Conservation (phyloP, 139 green algal genomes). For the Picochlorum sp. region DNA sequence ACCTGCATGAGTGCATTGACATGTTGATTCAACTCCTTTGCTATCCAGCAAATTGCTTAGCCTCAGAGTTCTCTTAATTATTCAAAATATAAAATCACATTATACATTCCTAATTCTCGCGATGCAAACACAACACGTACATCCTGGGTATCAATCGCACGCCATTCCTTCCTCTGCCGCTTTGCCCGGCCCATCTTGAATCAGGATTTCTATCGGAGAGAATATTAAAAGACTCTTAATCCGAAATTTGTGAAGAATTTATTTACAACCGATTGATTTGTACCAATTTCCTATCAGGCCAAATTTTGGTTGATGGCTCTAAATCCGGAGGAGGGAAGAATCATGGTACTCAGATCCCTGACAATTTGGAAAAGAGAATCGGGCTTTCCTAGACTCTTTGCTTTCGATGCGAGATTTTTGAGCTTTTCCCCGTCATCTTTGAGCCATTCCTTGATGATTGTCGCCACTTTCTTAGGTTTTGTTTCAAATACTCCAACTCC, state of each 20-base stretch:
- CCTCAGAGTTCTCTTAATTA: no score
- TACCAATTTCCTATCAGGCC: not conserved
- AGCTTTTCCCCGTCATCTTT: slow-evolving; percentile 22
- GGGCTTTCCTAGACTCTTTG: slow-evolving; percentile 44
- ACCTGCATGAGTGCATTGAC: slow-evolving; percentile 47
- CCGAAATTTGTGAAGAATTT: no score
- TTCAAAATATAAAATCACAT: not conserved
- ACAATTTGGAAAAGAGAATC: slow-evolving; percentile 58
- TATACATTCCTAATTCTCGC: not conserved
- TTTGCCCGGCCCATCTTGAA: slow-evolving; percentile 11
- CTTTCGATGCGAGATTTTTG: slow-evolving; percentile 32
- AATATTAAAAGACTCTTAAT: no score
- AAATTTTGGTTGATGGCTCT: not conserved
- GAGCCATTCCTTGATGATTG: slow-evolving; percentile 50
- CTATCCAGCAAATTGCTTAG: no score
- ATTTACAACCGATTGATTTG: not conserved
- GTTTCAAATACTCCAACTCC: slow-evolving; percentile 24
- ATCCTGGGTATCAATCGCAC: slow-evolving; percentile 14
- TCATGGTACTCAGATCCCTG: slow-evolving; percentile 32
- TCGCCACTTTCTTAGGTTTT: slow-evolving; percentile 8
- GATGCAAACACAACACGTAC: slow-evolving; percentile 2
- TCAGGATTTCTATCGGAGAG: no score
- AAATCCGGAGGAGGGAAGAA: not conserved
- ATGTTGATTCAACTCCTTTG: no score
- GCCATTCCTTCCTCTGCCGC: slow-evolving; percentile 4